phyloP scores from a whole-genome alignment of 495 filamentous ascomycete genomes.

The Oidiodendron maius region DNA sequence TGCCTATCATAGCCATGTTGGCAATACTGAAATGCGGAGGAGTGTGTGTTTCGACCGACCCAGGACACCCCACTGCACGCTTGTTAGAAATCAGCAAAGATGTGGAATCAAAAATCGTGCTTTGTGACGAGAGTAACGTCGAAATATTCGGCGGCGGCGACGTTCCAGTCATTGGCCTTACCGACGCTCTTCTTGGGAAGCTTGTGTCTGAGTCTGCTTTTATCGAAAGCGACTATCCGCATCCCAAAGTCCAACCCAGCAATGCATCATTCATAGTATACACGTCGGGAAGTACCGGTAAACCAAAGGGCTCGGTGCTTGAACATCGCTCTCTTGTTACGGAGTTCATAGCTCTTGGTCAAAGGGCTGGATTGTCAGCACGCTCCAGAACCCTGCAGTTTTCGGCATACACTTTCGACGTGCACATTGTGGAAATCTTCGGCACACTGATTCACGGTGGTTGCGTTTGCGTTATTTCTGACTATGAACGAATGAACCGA shows the following conservation, averaged over 20 bases:
- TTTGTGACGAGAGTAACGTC: neutral
- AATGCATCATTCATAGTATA: constrained; percentile 30
- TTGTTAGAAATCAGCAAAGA: neutral
- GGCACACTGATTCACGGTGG: constrained; percentile 53
- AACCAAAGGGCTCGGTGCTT: constrained; percentile 37
- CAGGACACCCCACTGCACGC: constrained; percentile 25
- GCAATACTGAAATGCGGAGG: constrained; percentile 39
- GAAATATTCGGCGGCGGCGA: neutral
- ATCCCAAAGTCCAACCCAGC: neutral
- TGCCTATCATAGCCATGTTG: constrained; percentile 34
- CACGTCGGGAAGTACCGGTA: constrained; percentile 44
- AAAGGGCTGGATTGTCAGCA: constrained; percentile 49
- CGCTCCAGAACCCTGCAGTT: constrained; percentile 58
- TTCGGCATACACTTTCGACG: constrained; percentile 65
- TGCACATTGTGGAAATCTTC: constrained; percentile 60
- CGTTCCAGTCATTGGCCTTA: neutral
- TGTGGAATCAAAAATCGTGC: neutral
- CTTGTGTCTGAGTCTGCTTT: neutral
- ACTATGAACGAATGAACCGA: constrained; percentile 41
- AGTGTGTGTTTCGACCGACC: constrained; percentile 43
- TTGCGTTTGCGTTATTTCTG: constrained; percentile 52
- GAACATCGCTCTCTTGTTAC: constrained; percentile 20
- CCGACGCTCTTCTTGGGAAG: neutral
- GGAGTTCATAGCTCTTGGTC: constrained; percentile 33
- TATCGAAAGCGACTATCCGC: neutral